Evolutionary conservation across 352 stramenopile genomes (phyloP), one percentile per base, ranked within the genome.

Genomic region (Pythium oligandrum): DNA sequence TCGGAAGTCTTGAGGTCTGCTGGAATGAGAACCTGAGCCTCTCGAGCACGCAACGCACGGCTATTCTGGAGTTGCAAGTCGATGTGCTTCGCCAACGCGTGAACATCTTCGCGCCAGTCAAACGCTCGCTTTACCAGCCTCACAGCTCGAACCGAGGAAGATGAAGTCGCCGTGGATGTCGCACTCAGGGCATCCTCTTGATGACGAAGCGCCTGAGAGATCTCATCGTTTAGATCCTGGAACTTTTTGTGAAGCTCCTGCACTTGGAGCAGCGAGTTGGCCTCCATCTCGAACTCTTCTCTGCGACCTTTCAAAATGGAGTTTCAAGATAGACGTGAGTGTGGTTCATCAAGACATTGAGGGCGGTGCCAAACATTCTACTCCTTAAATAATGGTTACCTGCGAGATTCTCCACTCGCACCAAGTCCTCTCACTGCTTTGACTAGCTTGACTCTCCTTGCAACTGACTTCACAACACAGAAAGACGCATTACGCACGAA

Each of bases 221-320:
- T 74, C 56, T 89, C 78, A 33, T 91, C 81, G 42, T 89, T 91
- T 31, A 89, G 51, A 6, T 70, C 71, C 42, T 88, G 63, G 39
- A 91, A 88, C 56, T 89, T 89, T 44, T 77, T 78, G 68, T 87
- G 70, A 36, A 91, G 69, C 53, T 86, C 76, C 32, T 76, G 70
- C 48, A 73, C 75, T 59, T 88, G 78, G 11, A 59, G 6, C 7
- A 12, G 12, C n/a, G 66, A 64, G 39, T 59, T 75, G 17, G 60
- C 64, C 52, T 84, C 73, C 68, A 83, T 86, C 38, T 42, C 38
- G 7, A 42, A 12, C 38, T 42, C 7, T 8, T 31, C 31, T 51
- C 45, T 11, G 45, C 38, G 45, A 8, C 30, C 33, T 6, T 37
- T 51, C 8, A 26, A 48, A 48, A 26, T 26, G 17, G 0, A 26